These are phyloP conservation scores for Candida michaelii DNA, from an alignment of 805 yeast species.

Conservation along the genomic window DNA sequence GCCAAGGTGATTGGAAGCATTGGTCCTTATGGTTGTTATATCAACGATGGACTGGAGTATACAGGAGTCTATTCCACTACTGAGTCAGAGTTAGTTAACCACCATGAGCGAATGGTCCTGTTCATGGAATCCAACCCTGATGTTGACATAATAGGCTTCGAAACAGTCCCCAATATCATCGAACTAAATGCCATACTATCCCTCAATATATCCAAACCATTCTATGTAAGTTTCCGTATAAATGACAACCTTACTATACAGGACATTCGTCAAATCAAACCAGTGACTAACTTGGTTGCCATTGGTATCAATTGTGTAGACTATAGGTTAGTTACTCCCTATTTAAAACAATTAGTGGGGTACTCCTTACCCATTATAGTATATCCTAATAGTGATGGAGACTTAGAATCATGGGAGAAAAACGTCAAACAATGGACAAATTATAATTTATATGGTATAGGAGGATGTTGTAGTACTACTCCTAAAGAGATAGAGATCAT, in stretches of 20 bases:
- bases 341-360: constrained; percentile 23
- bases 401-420: constrained; percentile 22
- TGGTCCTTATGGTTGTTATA: constrained; percentile 76
- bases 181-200: constrained; percentile 54
- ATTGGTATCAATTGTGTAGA: constrained; percentile 73
- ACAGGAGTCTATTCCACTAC: constrained; percentile 54
- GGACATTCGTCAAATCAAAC: constrained; percentile 1
- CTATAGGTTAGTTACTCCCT: constrained; percentile 39
- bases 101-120: constrained; percentile 48
- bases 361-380: constrained; percentile 44
- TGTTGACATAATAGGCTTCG: constrained; percentile 62
- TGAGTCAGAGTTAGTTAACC: constrained; percentile 40
- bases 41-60: constrained; percentile 71
- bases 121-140: constrained; percentile 34
- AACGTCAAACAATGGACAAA: constrained; percentile 8
- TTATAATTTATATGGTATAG: constrained; percentile 46
- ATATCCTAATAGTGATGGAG: constrained; percentile 67
- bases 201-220: constrained; percentile 34
- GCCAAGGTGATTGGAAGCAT: constrained; percentile 55
- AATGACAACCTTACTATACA: constrained; percentile 12
- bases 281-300: constrained; percentile 35
- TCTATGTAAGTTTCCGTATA: constrained; percentile 43
- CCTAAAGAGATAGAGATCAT: constrained; percentile 33
- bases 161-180: constrained; percentile 64
- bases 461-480: constrained; percentile 76